phyloP scores from a whole-genome alignment of 2,329 filamentous ascomycete genomes.

The Cryphonectria carpinicola region DNA sequence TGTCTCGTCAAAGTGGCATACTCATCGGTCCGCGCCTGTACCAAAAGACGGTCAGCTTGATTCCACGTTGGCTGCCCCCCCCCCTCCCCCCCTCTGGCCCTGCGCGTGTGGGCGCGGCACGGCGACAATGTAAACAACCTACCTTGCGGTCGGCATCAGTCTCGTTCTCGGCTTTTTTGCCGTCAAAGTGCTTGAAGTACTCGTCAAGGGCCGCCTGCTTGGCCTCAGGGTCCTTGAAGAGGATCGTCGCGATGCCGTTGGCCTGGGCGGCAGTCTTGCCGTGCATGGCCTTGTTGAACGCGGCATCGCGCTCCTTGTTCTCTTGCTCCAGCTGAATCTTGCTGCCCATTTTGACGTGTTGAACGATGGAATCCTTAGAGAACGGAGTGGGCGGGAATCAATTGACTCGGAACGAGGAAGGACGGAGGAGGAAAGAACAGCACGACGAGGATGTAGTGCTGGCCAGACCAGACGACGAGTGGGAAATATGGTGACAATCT shows the following conservation, averaged over 20 bases:
- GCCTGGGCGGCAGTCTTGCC: slow-evolving; percentile 70
- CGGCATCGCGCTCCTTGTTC: slow-evolving; percentile 83
- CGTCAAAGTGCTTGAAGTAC: slow-evolving; percentile 88
- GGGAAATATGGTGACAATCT: slow-evolving; percentile 24
- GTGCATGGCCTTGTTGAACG: slow-evolving; percentile 89
- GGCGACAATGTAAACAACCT: slow-evolving; percentile 37
- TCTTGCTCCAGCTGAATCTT: slow-evolving; percentile 69
- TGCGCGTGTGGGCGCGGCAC: not conserved
- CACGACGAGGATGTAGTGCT: not conserved
- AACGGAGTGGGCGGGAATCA: not conserved
- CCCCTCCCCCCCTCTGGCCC: not conserved
- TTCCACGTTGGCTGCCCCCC: not conserved
- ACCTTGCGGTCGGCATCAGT: slow-evolving; percentile 82
- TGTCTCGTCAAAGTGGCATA: slow-evolving; percentile 94
- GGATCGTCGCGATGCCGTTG: slow-evolving; percentile 77
- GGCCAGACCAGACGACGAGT: slow-evolving; percentile 10
- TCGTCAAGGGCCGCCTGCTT: slow-evolving; percentile 70
- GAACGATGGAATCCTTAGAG: slow-evolving; percentile 13
- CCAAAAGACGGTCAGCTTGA: slow-evolving; percentile 30
- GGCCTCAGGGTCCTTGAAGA: slow-evolving; percentile 72
- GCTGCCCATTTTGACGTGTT: slow-evolving; percentile 27
- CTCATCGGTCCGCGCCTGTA: slow-evolving; percentile 76
- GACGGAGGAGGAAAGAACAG: slow-evolving; percentile 4
- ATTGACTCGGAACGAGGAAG: slow-evolving; percentile 18
- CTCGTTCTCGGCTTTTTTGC: slow-evolving; percentile 74